phyloP scores from a whole-genome alignment of 2,329 filamentous ascomycete species.

The Xylariomycetidae sp. region DNA sequence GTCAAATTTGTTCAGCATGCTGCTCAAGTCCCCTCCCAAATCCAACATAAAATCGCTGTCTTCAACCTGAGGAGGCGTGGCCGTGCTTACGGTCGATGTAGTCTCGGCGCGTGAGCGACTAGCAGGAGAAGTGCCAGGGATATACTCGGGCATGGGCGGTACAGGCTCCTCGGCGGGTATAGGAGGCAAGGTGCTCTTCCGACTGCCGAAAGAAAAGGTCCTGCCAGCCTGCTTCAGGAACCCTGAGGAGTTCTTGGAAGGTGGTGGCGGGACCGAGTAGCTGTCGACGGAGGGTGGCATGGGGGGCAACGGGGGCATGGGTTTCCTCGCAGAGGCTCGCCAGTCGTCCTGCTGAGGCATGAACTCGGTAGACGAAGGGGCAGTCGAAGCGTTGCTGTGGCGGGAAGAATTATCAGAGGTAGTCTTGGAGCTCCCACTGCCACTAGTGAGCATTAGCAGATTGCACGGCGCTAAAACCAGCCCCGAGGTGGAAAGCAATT shows the following conservation, averaged over 20 bases:
- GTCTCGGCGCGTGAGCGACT: conserved; percentile 46
- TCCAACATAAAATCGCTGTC: conserved; percentile 44
- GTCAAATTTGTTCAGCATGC: conserved; percentile 51
- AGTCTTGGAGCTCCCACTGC: conserved; percentile 57
- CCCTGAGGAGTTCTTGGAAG: conserved; percentile 45
- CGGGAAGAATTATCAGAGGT: conserved; percentile 57
- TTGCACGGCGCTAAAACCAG: conserved; percentile 33
- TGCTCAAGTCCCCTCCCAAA: conserved; percentile 54
- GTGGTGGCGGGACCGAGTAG: conserved; percentile 35
- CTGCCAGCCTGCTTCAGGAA: conserved; percentile 54
- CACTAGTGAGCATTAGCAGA: conserved; percentile 36
- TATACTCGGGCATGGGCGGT: conserved; percentile 32
- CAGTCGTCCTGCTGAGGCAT: conserved; percentile 37
- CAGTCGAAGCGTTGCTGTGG: conserved; percentile 58
- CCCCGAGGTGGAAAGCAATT: conserved; percentile 1
- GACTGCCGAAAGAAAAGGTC: conserved; percentile 57
- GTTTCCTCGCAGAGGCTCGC: conserved; percentile 33
- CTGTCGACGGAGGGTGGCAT: conserved; percentile 31
- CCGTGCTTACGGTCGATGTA: conserved; percentile 48
- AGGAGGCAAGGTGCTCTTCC: conserved; percentile 38
- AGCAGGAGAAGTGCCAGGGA: conserved; percentile 23
- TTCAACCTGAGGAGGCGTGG: conserved; percentile 46
- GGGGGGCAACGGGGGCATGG: too few relatives aligned
- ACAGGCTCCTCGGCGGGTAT: conserved; percentile 32
- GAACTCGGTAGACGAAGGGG: conserved; percentile 52